phyloP scores from a whole-genome alignment of 2,329 filamentous ascomycete species.

The Epichloe glyceriae region DNA sequence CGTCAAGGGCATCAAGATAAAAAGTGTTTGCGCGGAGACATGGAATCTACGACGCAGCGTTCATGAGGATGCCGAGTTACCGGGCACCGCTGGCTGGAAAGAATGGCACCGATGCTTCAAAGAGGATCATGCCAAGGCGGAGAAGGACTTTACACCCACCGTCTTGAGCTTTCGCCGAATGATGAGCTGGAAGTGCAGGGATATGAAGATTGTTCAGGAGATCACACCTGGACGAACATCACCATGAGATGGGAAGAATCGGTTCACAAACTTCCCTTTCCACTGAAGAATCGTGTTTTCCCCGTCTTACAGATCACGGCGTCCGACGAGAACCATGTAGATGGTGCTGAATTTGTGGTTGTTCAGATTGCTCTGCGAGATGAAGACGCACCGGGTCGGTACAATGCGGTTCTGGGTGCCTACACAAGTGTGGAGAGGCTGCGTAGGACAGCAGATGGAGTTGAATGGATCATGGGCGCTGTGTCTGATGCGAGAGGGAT shows the following conservation, averaged over 20 bases:
- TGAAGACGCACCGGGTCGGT: slow-evolving; percentile 25
- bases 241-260: slow-evolving; percentile 47
- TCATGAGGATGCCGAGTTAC: slow-evolving; percentile 38
- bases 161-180: slow-evolving; percentile 22
- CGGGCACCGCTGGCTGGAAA: slow-evolving; percentile 45
- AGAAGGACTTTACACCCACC: slow-evolving; percentile 26
- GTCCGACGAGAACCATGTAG: slow-evolving; percentile 20
- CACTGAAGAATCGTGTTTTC: slow-evolving; percentile 53
- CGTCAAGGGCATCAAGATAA: slow-evolving; percentile 9
- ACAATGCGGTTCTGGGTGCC: slow-evolving; percentile 38
- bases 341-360: slow-evolving; percentile 36
- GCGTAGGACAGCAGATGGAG: slow-evolving; percentile 27
- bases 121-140: slow-evolving; percentile 28
- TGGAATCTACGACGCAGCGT: slow-evolving; percentile 54
- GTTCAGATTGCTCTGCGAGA: slow-evolving; percentile 37
- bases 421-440: slow-evolving; percentile 57
- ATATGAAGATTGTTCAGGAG: slow-evolving; percentile 25
- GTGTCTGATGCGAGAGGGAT: slow-evolving; percentile 56
- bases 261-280: slow-evolving; percentile 46
- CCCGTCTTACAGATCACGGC: slow-evolving; percentile 50
- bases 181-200: slow-evolving; percentile 33
- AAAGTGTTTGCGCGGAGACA: slow-evolving; percentile 28
- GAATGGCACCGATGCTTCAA: slow-evolving; percentile 52
- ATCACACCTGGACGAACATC: slow-evolving; percentile 32
- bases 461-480: slow-evolving; percentile 72